These are phyloP conservation scores for Neophaeococcomyces mojaviensis DNA, from an alignment of 2,329 filamentous ascomycete genomes.

Conservation along the genomic window DNA sequence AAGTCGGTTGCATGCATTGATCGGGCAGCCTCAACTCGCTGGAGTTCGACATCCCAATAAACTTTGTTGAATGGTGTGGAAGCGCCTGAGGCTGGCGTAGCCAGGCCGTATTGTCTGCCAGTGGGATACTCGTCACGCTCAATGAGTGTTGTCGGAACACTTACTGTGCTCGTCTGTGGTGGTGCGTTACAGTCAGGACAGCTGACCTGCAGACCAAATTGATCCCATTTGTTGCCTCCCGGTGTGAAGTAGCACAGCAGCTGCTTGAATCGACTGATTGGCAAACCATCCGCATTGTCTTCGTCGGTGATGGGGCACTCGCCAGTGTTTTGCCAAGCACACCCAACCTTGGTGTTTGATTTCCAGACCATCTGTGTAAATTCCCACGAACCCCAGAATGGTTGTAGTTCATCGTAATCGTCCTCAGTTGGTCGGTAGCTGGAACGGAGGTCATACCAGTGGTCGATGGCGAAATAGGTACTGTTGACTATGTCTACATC, in stretches of 20 bases:
- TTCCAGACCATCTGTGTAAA: conserved; percentile 2
- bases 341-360: not conserved
- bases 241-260: not conserved
- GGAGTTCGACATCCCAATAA: not conserved
- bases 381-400: not conserved
- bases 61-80: not conserved
- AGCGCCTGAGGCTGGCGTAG: not conserved
- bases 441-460: not conserved
- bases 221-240: conserved; percentile 1
- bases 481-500: not conserved
- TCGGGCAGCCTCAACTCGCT: not conserved
- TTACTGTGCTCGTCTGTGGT: not conserved
- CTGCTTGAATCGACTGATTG: not conserved
- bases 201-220: not conserved
- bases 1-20: not conserved
- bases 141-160: not conserved
- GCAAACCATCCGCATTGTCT: not conserved
- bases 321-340: not conserved
- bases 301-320: not conserved
- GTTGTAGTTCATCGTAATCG: conserved; percentile 1
- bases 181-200: not conserved
- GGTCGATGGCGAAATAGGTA: conserved; percentile 1
- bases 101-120: not conserved
- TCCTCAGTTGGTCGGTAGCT: not conserved
- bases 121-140: not conserved